phyloP scores from a whole-genome alignment of 202 grass and related monocot species.

The Saccharum hybrid region DNA sequence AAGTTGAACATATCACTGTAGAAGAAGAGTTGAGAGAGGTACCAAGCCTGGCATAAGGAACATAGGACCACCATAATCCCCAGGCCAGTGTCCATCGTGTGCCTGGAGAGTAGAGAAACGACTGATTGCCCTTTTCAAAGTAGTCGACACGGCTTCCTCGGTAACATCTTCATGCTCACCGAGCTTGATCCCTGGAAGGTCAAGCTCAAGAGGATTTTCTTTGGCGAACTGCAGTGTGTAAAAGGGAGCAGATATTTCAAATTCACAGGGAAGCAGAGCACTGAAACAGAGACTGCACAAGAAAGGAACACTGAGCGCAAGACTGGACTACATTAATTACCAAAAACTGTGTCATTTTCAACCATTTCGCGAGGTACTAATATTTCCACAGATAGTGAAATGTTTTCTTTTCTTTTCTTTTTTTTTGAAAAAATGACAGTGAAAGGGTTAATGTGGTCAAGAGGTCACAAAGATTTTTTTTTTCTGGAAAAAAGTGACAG shows the following conservation, averaged over 20 bases:
- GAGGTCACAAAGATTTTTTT: background rate
- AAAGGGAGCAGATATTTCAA: background rate
- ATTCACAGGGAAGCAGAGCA: background rate
- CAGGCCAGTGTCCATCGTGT: slow-evolving; percentile 92
- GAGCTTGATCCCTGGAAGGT: slow-evolving; percentile 66
- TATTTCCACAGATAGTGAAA: background rate
- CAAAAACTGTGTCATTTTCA: background rate
- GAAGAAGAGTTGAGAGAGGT: slow-evolving; percentile 28
- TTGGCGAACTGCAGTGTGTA: slow-evolving; percentile 63
- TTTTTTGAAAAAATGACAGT: background rate
- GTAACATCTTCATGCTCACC: slow-evolving; percentile 69
- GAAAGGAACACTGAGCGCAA: background rate
- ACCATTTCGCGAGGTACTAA: background rate
- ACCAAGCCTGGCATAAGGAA: slow-evolving; percentile 97
- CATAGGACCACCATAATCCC: slow-evolving; percentile 93
- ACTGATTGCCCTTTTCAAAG: slow-evolving; percentile 66
- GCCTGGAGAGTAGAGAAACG: slow-evolving; percentile 74
- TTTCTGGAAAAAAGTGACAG: background rate
- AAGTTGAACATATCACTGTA: background rate
- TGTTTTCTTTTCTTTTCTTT: no score
- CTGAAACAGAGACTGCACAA: background rate
- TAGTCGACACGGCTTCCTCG: slow-evolving; percentile 56
- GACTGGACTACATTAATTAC: background rate
- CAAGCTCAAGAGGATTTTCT: slow-evolving; percentile 66
- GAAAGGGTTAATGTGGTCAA: background rate